Evolutionary conservation across 352 stramenopile species (phyloP), one percentile per base, ranked within the genome.

Genomic region (Phytophthora citricola): DNA sequence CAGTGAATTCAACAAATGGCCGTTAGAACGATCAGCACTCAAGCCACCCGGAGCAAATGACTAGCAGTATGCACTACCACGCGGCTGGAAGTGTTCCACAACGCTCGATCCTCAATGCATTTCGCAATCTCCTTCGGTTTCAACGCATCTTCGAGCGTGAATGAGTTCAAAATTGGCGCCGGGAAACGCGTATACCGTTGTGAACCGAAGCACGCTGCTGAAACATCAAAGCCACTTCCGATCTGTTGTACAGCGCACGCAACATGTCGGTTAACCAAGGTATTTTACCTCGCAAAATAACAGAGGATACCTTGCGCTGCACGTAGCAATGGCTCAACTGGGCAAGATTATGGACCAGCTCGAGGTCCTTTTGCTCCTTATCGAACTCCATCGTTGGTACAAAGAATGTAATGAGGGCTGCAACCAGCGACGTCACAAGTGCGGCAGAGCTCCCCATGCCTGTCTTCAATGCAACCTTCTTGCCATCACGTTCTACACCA

Each of bases 201-300:
- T 11, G 91, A 98, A 10, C 97, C 97, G 68, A 97, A 98, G 41
- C 92, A 94, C 11, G 97, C 97, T 0, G 94, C 84, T 9, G 91
- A 97, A 5, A 99, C 94, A 75, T 99, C 97, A 77, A 99, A 99
- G 4, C 97, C 97, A 58, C 92, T 98, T 36, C 97, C 97, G n/a
- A 99, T 91, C 85, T 94, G 52, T 46, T 48, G 10, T 36, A 40
- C 32, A 55, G 3, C 22, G 38, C 17, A 57, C 36, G 12, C 12
- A 45, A 41, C 26, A 39, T 32, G 17, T 66, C 27, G 46, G 12
- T 52, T 12, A 22, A 32, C 32, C 10, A 52, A 38, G 38, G 10
- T 43, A 17, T 17, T 14, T 10, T 26, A 26, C 5, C 5, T 12
- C 20, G 4, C 2, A 9, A 22, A 29, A 47, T 43, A 44, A 2